Base-by-base conservation (phyloP, 805 yeast genomes). In the Candida tibetensis region DNA sequence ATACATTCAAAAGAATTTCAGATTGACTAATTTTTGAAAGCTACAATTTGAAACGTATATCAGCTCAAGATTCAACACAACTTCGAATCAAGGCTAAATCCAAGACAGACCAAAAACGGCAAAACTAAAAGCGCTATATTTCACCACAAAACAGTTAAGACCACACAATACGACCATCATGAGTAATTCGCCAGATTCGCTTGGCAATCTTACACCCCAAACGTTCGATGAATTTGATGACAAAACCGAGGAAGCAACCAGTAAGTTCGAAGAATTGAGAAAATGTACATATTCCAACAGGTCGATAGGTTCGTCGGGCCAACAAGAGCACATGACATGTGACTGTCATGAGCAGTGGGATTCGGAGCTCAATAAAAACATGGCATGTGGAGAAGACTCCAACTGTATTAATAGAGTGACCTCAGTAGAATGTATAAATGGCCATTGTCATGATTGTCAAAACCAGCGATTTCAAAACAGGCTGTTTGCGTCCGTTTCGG, bases 401-500 rank as follows among this genome's bases (percentile, higher is more conserved):
- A 89, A 84, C 58, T 91, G 99, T 74, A 89, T 93, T 52, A 91
- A 91, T 62, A 67, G 98, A 36, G 75, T 89, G 36, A 93, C 98
- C 0, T 84, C 89, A 28, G 89, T 91, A 34, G 99, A 91, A 62
- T 91, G 99, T 74, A 75, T 81, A 2, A 77, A 82, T 53, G 84
- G 72, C 14, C 69, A 72, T 34, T 77, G 86, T 53, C 68, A 71
- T 19, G 69, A 75, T 51, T 91, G 99, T 65, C 80, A 74, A 46
- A 91, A 91, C 58, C 96, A 89, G 58, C 65, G 98, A 41, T 91
- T 91, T 58, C 99, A 93, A 60, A 74, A 71, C 37, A 70, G 71
- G 40, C 76, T 82, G 57, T 86, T 83, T 57, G 85, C 96, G 1
- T 51, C 69, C 7, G 82, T 90, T n/a, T 78, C 85, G 21, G 84